Evolutionary conservation across 352 stramenopile species (phyloP), one percentile per base, ranked within the genome.

Genomic region (Saprolegnia parasitica): DNA sequence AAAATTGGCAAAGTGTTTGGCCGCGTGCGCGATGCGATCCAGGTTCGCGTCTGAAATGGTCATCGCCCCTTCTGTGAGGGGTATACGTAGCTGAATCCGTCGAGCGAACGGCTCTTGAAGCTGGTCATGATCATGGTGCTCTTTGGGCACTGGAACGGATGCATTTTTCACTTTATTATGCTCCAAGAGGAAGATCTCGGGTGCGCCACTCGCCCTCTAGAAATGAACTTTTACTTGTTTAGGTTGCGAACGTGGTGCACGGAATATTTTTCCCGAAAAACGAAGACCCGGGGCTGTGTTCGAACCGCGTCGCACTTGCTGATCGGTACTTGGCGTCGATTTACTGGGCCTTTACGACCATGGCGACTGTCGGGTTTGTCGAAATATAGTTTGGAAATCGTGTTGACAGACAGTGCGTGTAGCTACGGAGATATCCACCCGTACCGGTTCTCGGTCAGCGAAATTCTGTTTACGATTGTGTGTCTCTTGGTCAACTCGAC

Each of bases 301-400:
- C 81, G 2, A 50, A 73, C 1, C 72, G 73, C 13, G 72, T 91
- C 18, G 60, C 72, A 4, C 42, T 85, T 0, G 39, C 32, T 0
- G 81, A 93, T 42, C 84, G 81, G 5, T 97, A 97, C 72, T 68
- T 97, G 0, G 76, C 76, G 11, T 74, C 87, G 0, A 73, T 95
- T 29, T 97, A 97, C 71, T 97, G 88, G 88, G 88, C 86, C 15
- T 95, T 96, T 61, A 97, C 88, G 8, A 95, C 89, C 5, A 87
- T 97, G 63, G 96, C 89, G 54, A 96, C 89, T 1, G 88, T 97
- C n/a, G 89, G 89, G 1, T 97, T 74, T 50, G 70, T 68, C 46
- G 74, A 78, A 37, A 65, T 78, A 0, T 24, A 40, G 4, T 56
- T 9, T 60, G 2, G 13, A 20, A 35, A 60, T 4, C 8, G 9